These are phyloP conservation scores for Diaporthe velutina DNA, from an alignment of 2,329 filamentous ascomycete genomes.

Conservation along the genomic window DNA sequence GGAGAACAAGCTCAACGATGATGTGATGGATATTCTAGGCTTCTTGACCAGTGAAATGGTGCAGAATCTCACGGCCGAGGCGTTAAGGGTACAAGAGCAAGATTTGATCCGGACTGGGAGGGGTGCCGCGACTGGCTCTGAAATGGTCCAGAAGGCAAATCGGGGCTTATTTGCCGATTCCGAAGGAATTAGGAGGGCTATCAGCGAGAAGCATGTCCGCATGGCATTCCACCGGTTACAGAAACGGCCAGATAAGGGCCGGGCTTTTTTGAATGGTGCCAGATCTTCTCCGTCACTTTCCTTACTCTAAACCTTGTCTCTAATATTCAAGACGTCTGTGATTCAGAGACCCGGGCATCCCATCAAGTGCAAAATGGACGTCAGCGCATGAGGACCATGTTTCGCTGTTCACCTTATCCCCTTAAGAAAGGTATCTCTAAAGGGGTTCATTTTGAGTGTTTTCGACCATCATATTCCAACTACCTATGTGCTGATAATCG, in stretches of 20 bases:
- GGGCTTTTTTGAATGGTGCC: not conserved
- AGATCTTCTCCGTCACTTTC: not conserved
- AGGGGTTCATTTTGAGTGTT: not conserved
- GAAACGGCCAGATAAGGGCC: not conserved
- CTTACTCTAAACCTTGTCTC: not conserved
- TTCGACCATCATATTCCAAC: no score
- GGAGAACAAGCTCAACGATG: constrained; percentile 95
- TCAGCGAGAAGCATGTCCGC: not conserved
- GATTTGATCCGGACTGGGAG: constrained; percentile 59
- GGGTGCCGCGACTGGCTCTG: not conserved
- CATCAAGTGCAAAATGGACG: not conserved
- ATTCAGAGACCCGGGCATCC: not conserved
- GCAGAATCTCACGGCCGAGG: constrained; percentile 95
- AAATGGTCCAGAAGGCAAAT: not conserved
- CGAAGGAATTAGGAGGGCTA: not conserved
- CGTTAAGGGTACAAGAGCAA: constrained; percentile 94
- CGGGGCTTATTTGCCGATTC: not conserved
- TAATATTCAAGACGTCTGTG: not conserved
- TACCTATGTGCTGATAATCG: no score
- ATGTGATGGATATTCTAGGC: constrained; percentile 97
- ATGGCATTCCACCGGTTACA: not conserved
- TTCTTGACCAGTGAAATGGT: constrained; percentile 99
- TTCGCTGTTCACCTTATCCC: no score
- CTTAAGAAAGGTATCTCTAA: not conserved
- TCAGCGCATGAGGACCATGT: not conserved